Base-by-base conservation (phyloP, 768 basidiomycete species). In the Pleurotus ostreatus region DNA sequence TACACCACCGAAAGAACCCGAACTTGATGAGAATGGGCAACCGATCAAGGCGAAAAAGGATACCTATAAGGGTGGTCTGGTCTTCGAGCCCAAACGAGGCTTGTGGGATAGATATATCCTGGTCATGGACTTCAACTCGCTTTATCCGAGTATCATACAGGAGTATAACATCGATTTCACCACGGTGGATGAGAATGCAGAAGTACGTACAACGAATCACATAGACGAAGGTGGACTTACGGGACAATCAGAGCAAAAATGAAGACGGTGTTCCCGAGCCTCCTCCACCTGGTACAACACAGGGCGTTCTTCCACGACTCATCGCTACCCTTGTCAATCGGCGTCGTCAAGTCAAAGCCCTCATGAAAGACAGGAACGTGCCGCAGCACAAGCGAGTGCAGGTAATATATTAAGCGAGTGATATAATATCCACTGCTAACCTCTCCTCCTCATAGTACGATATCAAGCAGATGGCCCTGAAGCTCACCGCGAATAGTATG, bases 151-250 rank as follows among this genome's bases (percentile, higher is more conserved):
- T 69, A 99, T 99, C 76, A 99, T 99, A 47, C 97, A 98, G 66
- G 97, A 99, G 76, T 99, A 92, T 68, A 98, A 99, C 68, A 98
- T 99, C 62, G 97, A 98, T 72, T 98, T 98, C 65, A 98, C 97
- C 8, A 99, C 97, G 0, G 87, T 98, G 16, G 89, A 92, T 45
- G 75, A 80, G 6, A 84, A 84, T 22, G 83, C 83, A 65, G 89
- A 77, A 70, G 76, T 75, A 54, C 6, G 70, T 65, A 56, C 12
- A 26, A 43, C 46, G 13, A 23, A 30, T 20, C 18, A 26, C 34
- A 22, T 60, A 58, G 49, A 34, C 59, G 23, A 44, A 5, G n/a
- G 37, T 48, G 22, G 37, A 54, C 47, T 58, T 22, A 39, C 59
- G 75, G 71, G 65, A 70, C 66, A 85, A 80, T 3, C 41, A 53